A percentile compares a stretch with the other conserved stretches of the same genome.
Conservation (phyloP, 2,329 filamentous ascomycete genomes). For the Purpureocillium lavendulum region DNA sequence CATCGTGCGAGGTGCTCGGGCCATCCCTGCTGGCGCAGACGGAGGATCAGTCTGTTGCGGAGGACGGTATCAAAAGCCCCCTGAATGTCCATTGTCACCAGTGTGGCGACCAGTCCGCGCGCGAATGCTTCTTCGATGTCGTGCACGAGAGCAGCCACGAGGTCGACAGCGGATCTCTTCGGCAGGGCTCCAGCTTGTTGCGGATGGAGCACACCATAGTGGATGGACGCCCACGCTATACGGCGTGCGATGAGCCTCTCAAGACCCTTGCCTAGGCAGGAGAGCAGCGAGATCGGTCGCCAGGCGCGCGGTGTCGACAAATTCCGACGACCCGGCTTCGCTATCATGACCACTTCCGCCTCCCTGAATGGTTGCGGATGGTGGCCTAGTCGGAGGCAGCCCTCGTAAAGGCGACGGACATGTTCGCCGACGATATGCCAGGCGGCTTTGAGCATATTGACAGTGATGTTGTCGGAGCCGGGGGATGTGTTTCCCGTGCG, state of each 20-base stretch:
- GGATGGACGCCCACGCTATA: no score
- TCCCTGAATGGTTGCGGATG: not conserved
- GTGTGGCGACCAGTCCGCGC: not conserved
- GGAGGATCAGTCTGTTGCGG: no score
- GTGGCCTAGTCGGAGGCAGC: not conserved
- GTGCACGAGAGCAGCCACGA: not conserved
- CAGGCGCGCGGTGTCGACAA: not conserved
- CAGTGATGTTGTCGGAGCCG: constrained; percentile 11
- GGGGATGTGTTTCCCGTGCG: constrained; percentile 12
- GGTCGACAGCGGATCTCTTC: not conserved
- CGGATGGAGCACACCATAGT: not conserved
- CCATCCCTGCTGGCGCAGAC: no score
- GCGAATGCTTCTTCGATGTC: not conserved
- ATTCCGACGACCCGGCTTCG: not conserved
- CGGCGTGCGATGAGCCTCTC: no score
- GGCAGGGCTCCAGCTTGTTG: not conserved
- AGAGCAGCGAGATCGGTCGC: not conserved
- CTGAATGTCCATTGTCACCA: not conserved
- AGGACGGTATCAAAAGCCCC: not conserved
- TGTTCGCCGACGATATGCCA: constrained; percentile 2
- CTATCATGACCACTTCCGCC: not conserved
- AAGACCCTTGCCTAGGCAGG: no score
- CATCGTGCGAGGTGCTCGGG: not conserved
- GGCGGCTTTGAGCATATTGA: constrained; percentile 7
- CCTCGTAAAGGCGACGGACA: not conserved